Conservation (phyloP, 23 red algal species). For the Gracilaria vermiculophylla region DNA sequence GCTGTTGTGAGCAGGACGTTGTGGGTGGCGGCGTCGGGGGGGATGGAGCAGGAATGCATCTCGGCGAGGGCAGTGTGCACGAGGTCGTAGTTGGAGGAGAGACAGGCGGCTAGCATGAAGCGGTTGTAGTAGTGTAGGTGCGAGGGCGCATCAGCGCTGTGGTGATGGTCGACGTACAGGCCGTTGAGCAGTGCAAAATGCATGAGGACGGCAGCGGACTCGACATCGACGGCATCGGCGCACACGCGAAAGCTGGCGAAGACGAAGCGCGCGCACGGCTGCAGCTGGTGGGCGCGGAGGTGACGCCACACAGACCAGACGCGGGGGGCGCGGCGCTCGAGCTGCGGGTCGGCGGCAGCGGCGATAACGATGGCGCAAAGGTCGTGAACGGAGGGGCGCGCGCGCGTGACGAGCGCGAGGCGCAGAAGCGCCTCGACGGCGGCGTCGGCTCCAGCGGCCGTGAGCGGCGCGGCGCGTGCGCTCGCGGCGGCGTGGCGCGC, state of each 20-base stretch:
- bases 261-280: background rate
- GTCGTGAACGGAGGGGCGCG: background rate
- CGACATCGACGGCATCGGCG: background rate
- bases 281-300: background rate
- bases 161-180: background rate
- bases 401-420: background rate
- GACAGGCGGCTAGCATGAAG: background rate
- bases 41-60: background rate
- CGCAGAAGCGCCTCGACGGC: slow-evolving; percentile 9
- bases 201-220: slow-evolving; percentile 16
- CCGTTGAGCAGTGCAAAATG: slow-evolving; percentile 9
- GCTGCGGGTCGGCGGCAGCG: background rate
- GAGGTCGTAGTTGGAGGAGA: background rate
- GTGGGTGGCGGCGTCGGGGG: slow-evolving; percentile 4
- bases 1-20: background rate
- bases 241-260: slow-evolving; percentile 13
- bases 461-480: background rate
- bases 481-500: background rate
- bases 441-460: slow-evolving; percentile 11
- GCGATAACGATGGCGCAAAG: slow-evolving; percentile 3
- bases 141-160: background rate
- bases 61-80: background rate
- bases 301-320: slow-evolving; percentile 24
- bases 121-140: background rate
- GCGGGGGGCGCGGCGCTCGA: background rate